Evolutionary conservation across 306 rosid genomes (phyloP).

Genomic region (Sphenostylis stenocarpa): DNA sequence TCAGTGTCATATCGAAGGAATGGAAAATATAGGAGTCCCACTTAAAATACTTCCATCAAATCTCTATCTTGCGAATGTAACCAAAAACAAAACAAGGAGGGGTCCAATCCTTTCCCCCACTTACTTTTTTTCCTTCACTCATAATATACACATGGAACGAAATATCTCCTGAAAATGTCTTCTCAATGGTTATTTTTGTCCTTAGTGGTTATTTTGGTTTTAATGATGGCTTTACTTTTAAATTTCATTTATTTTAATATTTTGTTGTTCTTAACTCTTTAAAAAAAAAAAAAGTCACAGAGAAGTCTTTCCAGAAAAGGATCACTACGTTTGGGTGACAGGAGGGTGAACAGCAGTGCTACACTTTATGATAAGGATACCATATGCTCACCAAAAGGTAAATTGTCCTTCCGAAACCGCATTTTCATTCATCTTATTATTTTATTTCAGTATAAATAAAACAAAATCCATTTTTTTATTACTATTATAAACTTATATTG

Average conservation of each 20-base stretch:
- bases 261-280: not conserved
- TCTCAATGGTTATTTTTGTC: not conserved
- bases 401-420: not conserved
- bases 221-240: not conserved
- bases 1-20: not conserved
- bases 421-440: not conserved
- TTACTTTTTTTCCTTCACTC: not conserved
- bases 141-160: not conserved
- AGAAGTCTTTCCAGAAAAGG: slow-evolving; percentile 78
- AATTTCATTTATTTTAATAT: not conserved
- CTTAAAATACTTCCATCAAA: not conserved
- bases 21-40: not conserved
- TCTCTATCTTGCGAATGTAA: too few species aligned
- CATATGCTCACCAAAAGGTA: slow-evolving; percentile 65
- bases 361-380: slow-evolving; percentile 47
- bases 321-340: slow-evolving; percentile 62
- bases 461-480: not conserved
- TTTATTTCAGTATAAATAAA: not conserved
- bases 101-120: not conserved
- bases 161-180: not conserved
- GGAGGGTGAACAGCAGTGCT: slow-evolving; percentile 46
- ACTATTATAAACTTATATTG: not conserved
- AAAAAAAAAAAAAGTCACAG: slow-evolving; percentile 69
- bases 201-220: not conserved
- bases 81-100: too few species aligned